phyloP scores from a whole-genome alignment of 2,329 filamentous ascomycete species.

The Domatiomyces globalis region DNA sequence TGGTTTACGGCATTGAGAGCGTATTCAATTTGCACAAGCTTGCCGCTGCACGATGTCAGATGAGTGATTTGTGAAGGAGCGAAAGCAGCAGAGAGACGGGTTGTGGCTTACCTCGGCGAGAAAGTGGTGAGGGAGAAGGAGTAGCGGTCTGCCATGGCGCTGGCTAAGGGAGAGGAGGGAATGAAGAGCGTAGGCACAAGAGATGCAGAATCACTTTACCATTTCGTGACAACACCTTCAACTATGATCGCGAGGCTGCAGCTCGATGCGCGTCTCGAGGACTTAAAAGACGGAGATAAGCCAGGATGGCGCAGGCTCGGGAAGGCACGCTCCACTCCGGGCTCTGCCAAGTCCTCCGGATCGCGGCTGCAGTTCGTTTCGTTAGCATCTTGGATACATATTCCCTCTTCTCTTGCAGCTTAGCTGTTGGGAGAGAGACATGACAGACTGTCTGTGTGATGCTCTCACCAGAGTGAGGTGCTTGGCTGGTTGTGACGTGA shows the following conservation, averaged over 20 bases:
- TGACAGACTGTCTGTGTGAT: neutral
- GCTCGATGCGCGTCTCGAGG: neutral
- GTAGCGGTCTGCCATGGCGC: conserved; percentile 92
- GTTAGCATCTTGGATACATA: neutral
- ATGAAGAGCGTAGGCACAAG: neutral
- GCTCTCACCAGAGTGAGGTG: neutral
- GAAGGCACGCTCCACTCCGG: neutral
- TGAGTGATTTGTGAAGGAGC: conserved; percentile 30
- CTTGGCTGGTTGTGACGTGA: neutral
- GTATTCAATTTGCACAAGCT: conserved; percentile 99
- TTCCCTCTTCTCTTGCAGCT: neutral
- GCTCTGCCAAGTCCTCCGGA: neutral
- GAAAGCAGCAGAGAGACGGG: conserved; percentile 8
- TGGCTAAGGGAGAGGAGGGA: neutral
- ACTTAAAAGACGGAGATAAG: neutral
- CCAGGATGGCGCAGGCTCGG: too few relatives aligned
- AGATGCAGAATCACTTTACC: neutral
- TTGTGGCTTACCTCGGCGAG: conserved; percentile 74
- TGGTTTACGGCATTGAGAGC: conserved; percentile 98
- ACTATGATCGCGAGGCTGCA: neutral
- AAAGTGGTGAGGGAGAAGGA: conserved; percentile 99
- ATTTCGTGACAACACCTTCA: neutral
- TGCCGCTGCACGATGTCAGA: conserved; percentile 50
- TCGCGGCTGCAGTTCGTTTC: neutral
- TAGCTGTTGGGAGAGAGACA: neutral